A percentile compares a stretch with the other conserved stretches of the same genome.
phyloP scores from a whole-genome alignment of 164 flowering plant genomes.

The Liquidambar formosana region DNA sequence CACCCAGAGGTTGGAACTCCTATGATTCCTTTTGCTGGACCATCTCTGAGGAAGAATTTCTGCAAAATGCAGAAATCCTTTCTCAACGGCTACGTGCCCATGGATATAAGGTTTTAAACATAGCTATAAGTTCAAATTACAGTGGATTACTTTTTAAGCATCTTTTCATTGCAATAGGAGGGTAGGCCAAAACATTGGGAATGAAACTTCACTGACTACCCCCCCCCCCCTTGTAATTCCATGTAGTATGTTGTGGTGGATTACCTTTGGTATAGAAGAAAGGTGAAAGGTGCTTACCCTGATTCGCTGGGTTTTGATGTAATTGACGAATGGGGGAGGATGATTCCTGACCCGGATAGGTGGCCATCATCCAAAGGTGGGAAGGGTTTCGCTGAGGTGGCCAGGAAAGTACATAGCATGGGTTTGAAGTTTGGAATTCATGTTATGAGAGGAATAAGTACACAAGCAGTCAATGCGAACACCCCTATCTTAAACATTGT shows the following conservation, averaged over 20 bases:
- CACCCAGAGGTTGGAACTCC: slow-evolving; percentile 98
- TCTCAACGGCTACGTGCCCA: slow-evolving; percentile 44
- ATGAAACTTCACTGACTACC: neutral
- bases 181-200: neutral
- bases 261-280: slow-evolving; percentile 90
- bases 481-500: slow-evolving; percentile 68
- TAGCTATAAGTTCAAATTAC: neutral
- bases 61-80: slow-evolving; percentile 67
- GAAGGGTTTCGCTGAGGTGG: slow-evolving; percentile 77
- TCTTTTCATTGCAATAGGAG: neutral
- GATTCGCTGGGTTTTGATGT: slow-evolving; percentile 85
- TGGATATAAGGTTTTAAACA: slow-evolving; percentile 71
- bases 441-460: slow-evolving; percentile 95
- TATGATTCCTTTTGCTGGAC: slow-evolving; percentile 93
- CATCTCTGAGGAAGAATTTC: slow-evolving; percentile 77
- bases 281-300: slow-evolving; percentile 55
- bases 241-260: slow-evolving; percentile 88
- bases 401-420: slow-evolving; percentile 73
- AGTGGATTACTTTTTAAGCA: neutral
- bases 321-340: slow-evolving; percentile 93
- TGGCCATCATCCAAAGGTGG: slow-evolving; percentile 89
- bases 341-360: slow-evolving; percentile 81
- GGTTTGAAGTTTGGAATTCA: slow-evolving; percentile 96
- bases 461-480: slow-evolving; percentile 86
- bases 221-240: neutral